Evolutionary conservation across 306 rosid genomes (phyloP).

Genomic region (Acacia melanoxylon): DNA sequence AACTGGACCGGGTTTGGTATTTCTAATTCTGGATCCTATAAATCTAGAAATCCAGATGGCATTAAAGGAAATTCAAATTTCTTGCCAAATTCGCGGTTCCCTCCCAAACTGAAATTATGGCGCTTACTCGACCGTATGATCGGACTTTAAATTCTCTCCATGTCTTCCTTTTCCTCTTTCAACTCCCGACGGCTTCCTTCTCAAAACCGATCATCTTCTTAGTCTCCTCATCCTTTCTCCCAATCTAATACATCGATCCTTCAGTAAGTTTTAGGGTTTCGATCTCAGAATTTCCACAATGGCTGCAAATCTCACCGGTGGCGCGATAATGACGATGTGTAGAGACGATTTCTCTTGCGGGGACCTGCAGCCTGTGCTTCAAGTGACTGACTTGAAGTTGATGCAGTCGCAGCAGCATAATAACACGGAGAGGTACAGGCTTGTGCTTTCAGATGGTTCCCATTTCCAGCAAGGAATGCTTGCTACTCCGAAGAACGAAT

Average conservation of each 20-base stretch:
- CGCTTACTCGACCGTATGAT: slow-evolving; percentile 10
- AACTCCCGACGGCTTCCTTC: background rate
- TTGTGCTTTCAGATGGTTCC: slow-evolving; percentile 69
- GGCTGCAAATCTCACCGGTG: slow-evolving; percentile 56
- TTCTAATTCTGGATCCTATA: background rate
- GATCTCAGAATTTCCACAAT: slow-evolving; percentile 22
- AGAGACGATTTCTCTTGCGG: slow-evolving; percentile 33
- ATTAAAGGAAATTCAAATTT: background rate
- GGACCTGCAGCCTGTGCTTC: slow-evolving; percentile 56
- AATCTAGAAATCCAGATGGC: background rate
- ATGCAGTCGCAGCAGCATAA: slow-evolving; percentile 47
- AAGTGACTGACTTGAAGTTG: slow-evolving; percentile 60
- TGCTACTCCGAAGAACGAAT: slow-evolving; percentile 58
- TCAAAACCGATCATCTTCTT: background rate
- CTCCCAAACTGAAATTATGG: slow-evolving; percentile 44
- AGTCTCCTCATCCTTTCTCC: background rate
- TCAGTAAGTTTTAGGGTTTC: background rate
- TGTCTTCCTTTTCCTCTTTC: slow-evolving; percentile 9
- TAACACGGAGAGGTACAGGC: slow-evolving; percentile 56
- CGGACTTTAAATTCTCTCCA: background rate
- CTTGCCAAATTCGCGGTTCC: slow-evolving; percentile 35
- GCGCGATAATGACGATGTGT: slow-evolving; percentile 57
- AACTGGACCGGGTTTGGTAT: background rate
- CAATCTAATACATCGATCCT: background rate
- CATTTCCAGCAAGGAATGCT: slow-evolving; percentile 76